These are phyloP conservation scores for Phytopythium helicoides DNA, from an alignment of 352 stramenopile species.

Conservation along the genomic window DNA sequence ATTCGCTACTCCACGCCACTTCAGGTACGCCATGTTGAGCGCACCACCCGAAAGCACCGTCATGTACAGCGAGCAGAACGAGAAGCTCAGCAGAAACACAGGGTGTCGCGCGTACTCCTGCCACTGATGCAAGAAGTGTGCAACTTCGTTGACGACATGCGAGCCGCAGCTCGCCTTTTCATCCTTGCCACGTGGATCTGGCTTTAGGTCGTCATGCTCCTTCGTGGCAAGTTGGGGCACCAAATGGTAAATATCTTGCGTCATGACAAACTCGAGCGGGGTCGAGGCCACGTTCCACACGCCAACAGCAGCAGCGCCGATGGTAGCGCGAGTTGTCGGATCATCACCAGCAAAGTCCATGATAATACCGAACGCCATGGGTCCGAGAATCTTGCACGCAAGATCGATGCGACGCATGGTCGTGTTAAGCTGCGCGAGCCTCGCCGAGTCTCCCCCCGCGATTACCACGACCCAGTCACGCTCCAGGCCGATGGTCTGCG, in stretches of 20 bases:
- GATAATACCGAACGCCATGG: slow-evolving; percentile 74
- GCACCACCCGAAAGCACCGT: slow-evolving; percentile 45
- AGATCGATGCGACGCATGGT: slow-evolving; percentile 82
- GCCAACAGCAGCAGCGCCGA: slow-evolving; percentile 57
- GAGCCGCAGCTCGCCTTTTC: slow-evolving; percentile 10
- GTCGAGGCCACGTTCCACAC: slow-evolving; percentile 82
- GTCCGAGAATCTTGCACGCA: slow-evolving; percentile 72
- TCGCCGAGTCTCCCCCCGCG: slow-evolving; percentile 38
- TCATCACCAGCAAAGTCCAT: slow-evolving; percentile 72
- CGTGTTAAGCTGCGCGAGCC: slow-evolving; percentile 71
- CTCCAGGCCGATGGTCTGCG: slow-evolving; percentile 76
- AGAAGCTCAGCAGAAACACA: slow-evolving; percentile 50
- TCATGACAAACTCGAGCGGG: slow-evolving; percentile 77
- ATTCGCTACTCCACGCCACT: slow-evolving; percentile 56
- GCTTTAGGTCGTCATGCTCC: slow-evolving; percentile 5
- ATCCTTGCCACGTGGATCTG: not conserved
- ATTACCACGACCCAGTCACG: slow-evolving; percentile 89
- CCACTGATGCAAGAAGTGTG: slow-evolving; percentile 39
- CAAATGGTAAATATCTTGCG: slow-evolving; percentile 62
- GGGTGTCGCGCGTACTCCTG: slow-evolving; percentile 44
- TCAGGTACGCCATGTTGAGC: slow-evolving; percentile 58
- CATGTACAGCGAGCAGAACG: slow-evolving; percentile 58
- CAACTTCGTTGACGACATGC: slow-evolving; percentile 12
- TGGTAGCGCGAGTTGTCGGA: slow-evolving; percentile 57
- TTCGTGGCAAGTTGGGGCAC: slow-evolving; percentile 40